These are phyloP conservation scores for Edhazardia aedis DNA, from an alignment of 371 early-diverging fungal species.

Conservation along the genomic window DNA sequence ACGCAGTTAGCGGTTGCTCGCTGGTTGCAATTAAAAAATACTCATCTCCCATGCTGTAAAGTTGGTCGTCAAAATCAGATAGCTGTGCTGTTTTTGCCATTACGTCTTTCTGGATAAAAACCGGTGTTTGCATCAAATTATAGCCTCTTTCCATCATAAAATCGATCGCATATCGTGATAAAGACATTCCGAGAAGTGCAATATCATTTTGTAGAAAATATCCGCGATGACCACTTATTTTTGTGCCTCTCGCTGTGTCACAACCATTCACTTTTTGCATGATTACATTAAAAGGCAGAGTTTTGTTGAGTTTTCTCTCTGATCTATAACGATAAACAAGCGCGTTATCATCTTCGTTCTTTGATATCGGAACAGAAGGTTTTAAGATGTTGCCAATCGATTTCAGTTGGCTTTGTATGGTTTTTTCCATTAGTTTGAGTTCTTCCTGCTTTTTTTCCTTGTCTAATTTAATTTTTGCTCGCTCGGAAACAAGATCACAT, in stretches of 20 bases:
- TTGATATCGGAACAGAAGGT: conserved; percentile 60
- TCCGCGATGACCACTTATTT: conserved; percentile 91
- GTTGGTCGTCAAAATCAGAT: conserved; percentile 88
- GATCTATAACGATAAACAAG: conserved; percentile 53
- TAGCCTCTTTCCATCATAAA: conserved; percentile 68
- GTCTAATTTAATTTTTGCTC: background rate
- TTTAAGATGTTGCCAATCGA: conserved; percentile 83
- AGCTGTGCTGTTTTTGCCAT: conserved; percentile 97
- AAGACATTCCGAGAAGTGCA: conserved; percentile 76
- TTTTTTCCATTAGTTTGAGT: background rate
- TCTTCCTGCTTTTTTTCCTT: background rate
- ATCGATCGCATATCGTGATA: conserved; percentile 80
- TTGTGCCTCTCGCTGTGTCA: conserved; percentile 69
- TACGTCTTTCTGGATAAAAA: conserved; percentile 80
- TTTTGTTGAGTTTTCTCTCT: conserved; percentile 32
- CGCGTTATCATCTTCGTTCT: conserved; percentile 67
- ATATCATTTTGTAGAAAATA: conserved; percentile 81
- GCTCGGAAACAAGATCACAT: background rate
- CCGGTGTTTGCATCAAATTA: conserved; percentile 86
- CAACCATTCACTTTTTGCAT: conserved; percentile 58
- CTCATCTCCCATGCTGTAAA: conserved; percentile 75
- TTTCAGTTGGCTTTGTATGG: conserved; percentile 48
- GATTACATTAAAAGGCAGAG: conserved; percentile 52
- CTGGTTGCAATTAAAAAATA: conserved; percentile 95
- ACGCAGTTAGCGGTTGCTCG: conserved; percentile 92